Percentiles rank a stretch among this genome's conserved stretches.
These are phyloP conservation scores for Citrus sp. DNA, from an alignment of 345 rosid genomes.

Conservation along the genomic window DNA sequence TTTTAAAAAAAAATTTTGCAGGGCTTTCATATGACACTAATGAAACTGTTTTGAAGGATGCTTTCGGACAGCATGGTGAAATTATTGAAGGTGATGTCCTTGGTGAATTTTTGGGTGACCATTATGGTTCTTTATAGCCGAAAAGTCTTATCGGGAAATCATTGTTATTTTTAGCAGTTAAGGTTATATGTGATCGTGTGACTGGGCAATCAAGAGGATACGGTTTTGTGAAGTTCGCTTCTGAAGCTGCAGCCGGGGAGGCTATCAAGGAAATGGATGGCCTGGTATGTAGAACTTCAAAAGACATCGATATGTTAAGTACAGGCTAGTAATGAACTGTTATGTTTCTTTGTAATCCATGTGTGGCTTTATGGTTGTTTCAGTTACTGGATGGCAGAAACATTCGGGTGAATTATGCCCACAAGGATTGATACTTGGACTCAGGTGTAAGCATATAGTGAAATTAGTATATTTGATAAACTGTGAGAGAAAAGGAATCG, in stretches of 20 bases:
- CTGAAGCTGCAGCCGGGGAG: conserved; percentile 51
- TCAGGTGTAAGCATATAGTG: not conserved
- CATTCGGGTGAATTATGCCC: conserved; percentile 53
- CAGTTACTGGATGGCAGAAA: conserved; percentile 69
- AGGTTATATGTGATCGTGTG: conserved; percentile 61
- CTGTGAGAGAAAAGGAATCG: not conserved
- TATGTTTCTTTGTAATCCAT: not conserved
- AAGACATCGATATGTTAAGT: not conserved
- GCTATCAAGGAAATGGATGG: conserved; percentile 67
- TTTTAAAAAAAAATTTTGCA: conserved; percentile 11
- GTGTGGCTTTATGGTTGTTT: conserved; percentile 8
- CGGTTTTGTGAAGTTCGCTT: conserved; percentile 58
- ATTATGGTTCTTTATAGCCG: not conserved
- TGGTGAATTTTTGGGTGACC: not conserved
- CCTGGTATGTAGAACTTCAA: conserved; percentile 30
- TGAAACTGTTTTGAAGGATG: conserved; percentile 53
- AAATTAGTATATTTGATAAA: not conserved
- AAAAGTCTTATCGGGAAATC: conserved; percentile 3
- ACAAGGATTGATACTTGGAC: conserved; percentile 17
- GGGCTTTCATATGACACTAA: conserved; percentile 74
- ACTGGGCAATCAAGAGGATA: conserved; percentile 72
- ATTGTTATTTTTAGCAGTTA: conserved; percentile 32
- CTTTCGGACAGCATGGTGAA: conserved; percentile 48
- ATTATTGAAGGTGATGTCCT: conserved; percentile 40
- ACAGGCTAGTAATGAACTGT: not conserved